Evolutionary conservation across 2,329 filamentous ascomycete genomes (phyloP), one percentile per base, ranked within the genome.

Genomic region (Didymella sp.): DNA sequence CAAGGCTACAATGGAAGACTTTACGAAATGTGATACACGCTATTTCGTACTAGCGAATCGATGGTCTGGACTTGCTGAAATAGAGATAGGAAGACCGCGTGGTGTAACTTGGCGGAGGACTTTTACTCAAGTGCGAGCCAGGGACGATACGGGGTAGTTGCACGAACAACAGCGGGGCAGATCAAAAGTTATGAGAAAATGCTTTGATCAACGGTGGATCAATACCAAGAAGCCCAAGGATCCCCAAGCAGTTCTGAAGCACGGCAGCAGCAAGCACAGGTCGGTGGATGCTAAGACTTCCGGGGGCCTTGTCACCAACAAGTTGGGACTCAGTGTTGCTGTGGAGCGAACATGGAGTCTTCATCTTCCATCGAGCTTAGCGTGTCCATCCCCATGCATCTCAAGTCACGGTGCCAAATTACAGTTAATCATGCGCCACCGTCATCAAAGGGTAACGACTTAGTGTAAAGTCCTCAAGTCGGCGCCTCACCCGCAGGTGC

Each of bases 191-290:
- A 41, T 52, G 31, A 49, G 25, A n/a, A 9, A 27, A 21, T 33
- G 6, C 11, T 13, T 30, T 27, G 15, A 33, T 40, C 21, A 19
- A 30, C 27, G 19, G 33, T 44, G 38, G 31, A 40, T 17, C 38
- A n/a, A 19, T 31, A 44, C 54, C 48, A 52, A 57, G 54, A 44
- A 52, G 9, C 17, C 54, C 48, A 57, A 57, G 54, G 28, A 19
- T 17, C 15, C 15, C 48, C 43, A 57, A 51, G 48, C 37, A 40
- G n/a, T 17, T 13, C 24, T 33, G 38, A 48, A 11, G 12, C 15
- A 19, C n/a, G n/a, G 17, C 9, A 40, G 31, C 27, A 38, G 37
- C 17, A 21, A 21, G 42, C 24, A 31, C 19, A 27, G 21, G 24
- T n/a, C n/a, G n/a, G n/a, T 25, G 19, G 15, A 28, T 13, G 27